Percentiles rank a stretch among this genome's conserved stretches.
phyloP scores from a whole-genome alignment of 495 filamentous ascomycete species.

The Aspergillus mulundensis region DNA sequence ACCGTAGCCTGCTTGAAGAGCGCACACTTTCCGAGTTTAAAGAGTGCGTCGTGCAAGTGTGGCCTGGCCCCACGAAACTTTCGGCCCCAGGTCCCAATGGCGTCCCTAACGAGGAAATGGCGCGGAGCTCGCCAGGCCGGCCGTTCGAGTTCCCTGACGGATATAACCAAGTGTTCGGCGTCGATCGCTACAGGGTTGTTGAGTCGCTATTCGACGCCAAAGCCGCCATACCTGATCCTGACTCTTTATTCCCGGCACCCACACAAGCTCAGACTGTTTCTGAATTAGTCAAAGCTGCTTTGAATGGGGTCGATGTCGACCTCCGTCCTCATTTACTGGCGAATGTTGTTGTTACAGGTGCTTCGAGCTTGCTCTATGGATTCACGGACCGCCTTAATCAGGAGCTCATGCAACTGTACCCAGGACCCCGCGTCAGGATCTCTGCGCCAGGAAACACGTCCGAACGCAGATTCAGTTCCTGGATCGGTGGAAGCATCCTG shows the following conservation, averaged over 20 bases:
- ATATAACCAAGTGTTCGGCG: constrained; percentile 86
- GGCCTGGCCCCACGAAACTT: constrained; percentile 75
- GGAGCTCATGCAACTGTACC: constrained; percentile 74
- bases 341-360: constrained; percentile 93
- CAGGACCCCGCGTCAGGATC: constrained; percentile 76
- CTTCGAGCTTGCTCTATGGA: constrained; percentile 75
- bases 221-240: constrained; percentile 45
- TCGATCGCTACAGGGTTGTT: constrained; percentile 75
- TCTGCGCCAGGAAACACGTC: constrained; percentile 77
- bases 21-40: constrained; percentile 93
- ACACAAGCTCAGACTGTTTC: constrained; percentile 72
- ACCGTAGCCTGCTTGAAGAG: constrained; percentile 82
- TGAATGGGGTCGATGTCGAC: constrained; percentile 81
- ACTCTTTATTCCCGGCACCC: constrained; percentile 44
- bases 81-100: constrained; percentile 52
- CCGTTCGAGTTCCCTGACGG: constrained; percentile 97
- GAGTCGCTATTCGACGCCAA: constrained; percentile 88
- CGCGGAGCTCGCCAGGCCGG: constrained; percentile 60
- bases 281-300: constrained; percentile 68
- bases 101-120: constrained; percentile 64
- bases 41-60: constrained; percentile 91
- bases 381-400: constrained; percentile 85
- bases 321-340: constrained; percentile 73
- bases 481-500: constrained; percentile 96
- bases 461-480: constrained; percentile 85